These are phyloP conservation scores for Salvia sclarea DNA, from an alignment of 305 asterid genomes.

Conservation along the genomic window DNA sequence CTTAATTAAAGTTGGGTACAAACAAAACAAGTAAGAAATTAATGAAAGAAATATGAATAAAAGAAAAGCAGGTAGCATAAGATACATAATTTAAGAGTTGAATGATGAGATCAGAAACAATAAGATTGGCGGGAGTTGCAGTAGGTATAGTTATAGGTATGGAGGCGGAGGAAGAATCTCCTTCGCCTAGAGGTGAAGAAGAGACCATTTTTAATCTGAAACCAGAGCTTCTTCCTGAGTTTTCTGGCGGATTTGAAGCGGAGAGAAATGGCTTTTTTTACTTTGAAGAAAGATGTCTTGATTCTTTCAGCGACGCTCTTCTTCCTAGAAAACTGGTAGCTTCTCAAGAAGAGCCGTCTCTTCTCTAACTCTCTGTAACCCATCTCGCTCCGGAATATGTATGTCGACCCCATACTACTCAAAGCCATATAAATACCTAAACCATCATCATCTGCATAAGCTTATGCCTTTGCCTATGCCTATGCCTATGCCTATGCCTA, in stretches of 20 bases:
- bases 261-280: constrained; percentile 36
- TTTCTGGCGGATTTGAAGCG: constrained; percentile 56
- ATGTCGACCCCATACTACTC: neutral
- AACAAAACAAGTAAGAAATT: too few relatives aligned
- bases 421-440: constrained; percentile 25
- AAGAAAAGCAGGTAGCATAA: neutral
- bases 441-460: neutral
- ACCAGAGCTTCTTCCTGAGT: constrained; percentile 52
- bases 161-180: constrained; percentile 45
- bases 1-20: too few relatives aligned
- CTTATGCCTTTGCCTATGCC: too few relatives aligned
- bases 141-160: neutral
- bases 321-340: constrained; percentile 83
- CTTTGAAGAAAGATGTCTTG: constrained; percentile 54
- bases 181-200: constrained; percentile 43
- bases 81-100: too few relatives aligned
- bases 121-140: neutral
- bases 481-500: too few relatives aligned
- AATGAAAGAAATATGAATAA: neutral
- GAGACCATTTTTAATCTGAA: constrained; percentile 54
- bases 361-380: constrained; percentile 65
- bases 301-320: constrained; percentile 56
- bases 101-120: neutral
- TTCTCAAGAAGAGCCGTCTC: constrained; percentile 78
- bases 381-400: constrained; percentile 42